Base-by-base conservation (phyloP, 176 grass and related monocot species). In the Canna indica region DNA sequence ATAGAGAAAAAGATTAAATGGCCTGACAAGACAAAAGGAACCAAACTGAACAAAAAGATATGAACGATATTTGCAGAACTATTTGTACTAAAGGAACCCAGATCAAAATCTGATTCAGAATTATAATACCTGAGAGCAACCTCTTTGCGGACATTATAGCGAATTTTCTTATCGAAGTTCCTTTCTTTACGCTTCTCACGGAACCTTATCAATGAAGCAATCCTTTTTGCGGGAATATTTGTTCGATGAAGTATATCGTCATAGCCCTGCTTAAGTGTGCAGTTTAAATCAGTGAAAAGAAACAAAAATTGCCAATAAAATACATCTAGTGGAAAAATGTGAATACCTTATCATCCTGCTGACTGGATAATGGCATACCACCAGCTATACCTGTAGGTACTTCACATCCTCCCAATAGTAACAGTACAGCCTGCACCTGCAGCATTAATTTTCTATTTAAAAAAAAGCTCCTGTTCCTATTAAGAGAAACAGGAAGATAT, bases 151-250 rank as follows among this genome's bases (percentile, higher is more conserved):
- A 91, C 88, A 82, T 39, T 81, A 68, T 91, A 91, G 74, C 84
- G 78, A 53, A 85, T 85, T 73, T 74, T 91, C 82, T 87, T 91
- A 75, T 87, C 84, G 39, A 85, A 87, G 75, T 85, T 84, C 74
- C 84, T 91, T 82, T 91, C 88, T 74, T 87, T 91, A 69, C 88
- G 87, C 79, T 91, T 91, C 76, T 91, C 88, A 16, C 81, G 88
- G 50, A 91, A 91, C 66, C 88, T 82, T 74, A 77, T 77, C 70
- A 91, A 73, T 31, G 88, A 91, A 82, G 88, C 79, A 82, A 91
- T 33, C 70, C 88, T 87, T 70, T 77, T 87, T 44, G 81, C 79
- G 77, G 84, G 69, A 71, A 77, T 69, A 67, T 82, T 79, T 65
- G 84, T 82, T 73, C 36, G 57, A 20, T 32, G 58, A 16, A 64